Base-by-base conservation (phyloP, 2,329 filamentous ascomycete genomes). In the Mycosphaerelloides madeirae region DNA sequence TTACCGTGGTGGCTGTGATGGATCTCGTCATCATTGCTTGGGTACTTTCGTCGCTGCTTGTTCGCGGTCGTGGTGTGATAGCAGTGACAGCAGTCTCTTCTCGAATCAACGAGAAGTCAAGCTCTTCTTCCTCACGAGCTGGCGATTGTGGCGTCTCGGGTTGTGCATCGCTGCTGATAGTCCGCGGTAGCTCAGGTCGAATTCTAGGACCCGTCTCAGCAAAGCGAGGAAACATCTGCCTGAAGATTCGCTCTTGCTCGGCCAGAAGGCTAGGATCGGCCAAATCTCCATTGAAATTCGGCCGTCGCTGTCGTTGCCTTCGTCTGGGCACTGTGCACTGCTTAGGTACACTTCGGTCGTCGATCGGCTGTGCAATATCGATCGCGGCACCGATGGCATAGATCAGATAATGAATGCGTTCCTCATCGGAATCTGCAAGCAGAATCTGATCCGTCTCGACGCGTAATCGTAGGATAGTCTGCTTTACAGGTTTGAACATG, bases 401-500 rank as follows among this genome's bases (percentile, higher is more conserved):
- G 2, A 87, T 68, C 81, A 85, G 85, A 38, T 75, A 74, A 49
- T 86, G 73, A 61, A 87, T 84, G 1, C 74, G 78, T 44, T 80
- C 76, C 41, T 86, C 70, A 39, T 80, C 77, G 41, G 78, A 68
- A 52, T 83, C 83, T 2, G 82, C 82, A 6, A 89, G 67, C 15
- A 89, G 67, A 47, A 89, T 81, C 58, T 89, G 85, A 54, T 89
- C 83, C 1, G 80, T 80, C 65, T 89, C 85, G 25, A 81, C 76
- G 20, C 85, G 77, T 47, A 89, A 61, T n/a, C 85, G 80, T 48
- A 89, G 80, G 11, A 84, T 82, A 61, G 83, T 83, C 50, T 75
- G 71, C 5, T 64, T 58, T 12, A 70, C 63, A 1, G 66, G 60
- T 45, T 68, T 66, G 56, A 73, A 75, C 5, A 74, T 58, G 15